A percentile compares a stretch with the other conserved stretches of the same genome.
phyloP scores from a whole-genome alignment of 177 flowering plant species.

The Vitis hybrid region DNA sequence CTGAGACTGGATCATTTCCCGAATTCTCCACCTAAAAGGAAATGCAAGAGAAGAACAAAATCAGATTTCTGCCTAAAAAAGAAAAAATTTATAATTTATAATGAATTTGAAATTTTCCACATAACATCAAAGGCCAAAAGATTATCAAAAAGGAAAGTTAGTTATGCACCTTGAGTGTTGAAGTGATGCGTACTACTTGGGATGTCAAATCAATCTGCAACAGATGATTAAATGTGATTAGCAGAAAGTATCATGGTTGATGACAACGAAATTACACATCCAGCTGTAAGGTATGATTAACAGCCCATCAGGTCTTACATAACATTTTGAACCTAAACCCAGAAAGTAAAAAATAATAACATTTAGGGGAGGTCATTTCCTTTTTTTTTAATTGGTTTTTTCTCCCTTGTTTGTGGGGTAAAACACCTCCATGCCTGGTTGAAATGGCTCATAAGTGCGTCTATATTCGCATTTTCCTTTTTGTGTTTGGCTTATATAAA shows the following conservation, averaged over 20 bases:
- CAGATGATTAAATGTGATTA: background rate
- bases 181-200: slow-evolving; percentile 58
- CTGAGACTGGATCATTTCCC: slow-evolving; percentile 54
- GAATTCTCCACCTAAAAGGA: slow-evolving; percentile 65
- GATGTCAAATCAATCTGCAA: slow-evolving; percentile 85
- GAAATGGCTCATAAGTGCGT: too few species aligned
- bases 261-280: background rate
- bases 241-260: background rate
- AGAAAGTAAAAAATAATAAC: too few species aligned
- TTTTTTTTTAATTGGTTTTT: too few species aligned
- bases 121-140: background rate
- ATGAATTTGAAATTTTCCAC: background rate
- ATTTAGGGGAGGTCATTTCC: too few species aligned
- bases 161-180: slow-evolving; percentile 59
- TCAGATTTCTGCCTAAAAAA: background rate
- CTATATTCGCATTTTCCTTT: too few species aligned
- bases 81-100: background rate
- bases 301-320: too few species aligned
- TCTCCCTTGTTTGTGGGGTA: too few species aligned
- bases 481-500: too few species aligned
- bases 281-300: too few species aligned
- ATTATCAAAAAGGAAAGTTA: background rate
- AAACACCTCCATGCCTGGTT: too few species aligned
- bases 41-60: background rate
- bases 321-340: too few species aligned